Evolutionary conservation across 352 stramenopile species (phyloP), one percentile per base, ranked within the genome.

Genomic region (Globisporangium iwayamae): DNA sequence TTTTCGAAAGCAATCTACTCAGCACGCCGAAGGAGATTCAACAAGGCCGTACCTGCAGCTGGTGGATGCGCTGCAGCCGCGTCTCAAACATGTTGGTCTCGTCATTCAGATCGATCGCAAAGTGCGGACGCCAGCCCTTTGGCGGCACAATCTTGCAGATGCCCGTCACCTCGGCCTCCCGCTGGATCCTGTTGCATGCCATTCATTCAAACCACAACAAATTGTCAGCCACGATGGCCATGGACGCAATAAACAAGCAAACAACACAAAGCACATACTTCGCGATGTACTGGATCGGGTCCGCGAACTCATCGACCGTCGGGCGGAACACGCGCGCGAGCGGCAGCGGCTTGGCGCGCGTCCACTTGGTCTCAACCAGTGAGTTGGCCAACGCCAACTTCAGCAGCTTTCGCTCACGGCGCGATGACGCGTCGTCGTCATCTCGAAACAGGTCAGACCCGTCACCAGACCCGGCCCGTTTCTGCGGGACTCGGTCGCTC

Each of bases 121-220:
- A 91, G 16, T 74, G 63, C 9, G 91, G 93, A 20, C 90, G 90
- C 94, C 94, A 99, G 13, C 93, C 97, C n/a, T 71, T 66, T 0
- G 97, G 97, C 45, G 97, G 97, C 1, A 99, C 93, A 67, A 99
- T 99, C 76, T 99, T 99, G 73, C 88, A 98, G 57, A 99, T 98
- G n/a, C 97, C 97, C 66, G 79, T 88, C 18, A 67, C 72, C 30
- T 79, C 63, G 0, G 79, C 85, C 41, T 85, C 71, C 18, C 71
- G 67, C 65, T 89, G 80, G 64, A 92, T 90, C 51, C 81, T 89
- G 66, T 45, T 62, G 7, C 14, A 20, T 60, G 25, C 25, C 25
- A 28, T 28, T 28, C 25, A 28, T 28, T 48, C 25, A 43, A 14
- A 56, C 6, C 34, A 38, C 34, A 10, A 38, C 8, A 10, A 8